phyloP scores from a whole-genome alignment of 768 basidiomycete species.

The Cystobasidium ongulense region DNA sequence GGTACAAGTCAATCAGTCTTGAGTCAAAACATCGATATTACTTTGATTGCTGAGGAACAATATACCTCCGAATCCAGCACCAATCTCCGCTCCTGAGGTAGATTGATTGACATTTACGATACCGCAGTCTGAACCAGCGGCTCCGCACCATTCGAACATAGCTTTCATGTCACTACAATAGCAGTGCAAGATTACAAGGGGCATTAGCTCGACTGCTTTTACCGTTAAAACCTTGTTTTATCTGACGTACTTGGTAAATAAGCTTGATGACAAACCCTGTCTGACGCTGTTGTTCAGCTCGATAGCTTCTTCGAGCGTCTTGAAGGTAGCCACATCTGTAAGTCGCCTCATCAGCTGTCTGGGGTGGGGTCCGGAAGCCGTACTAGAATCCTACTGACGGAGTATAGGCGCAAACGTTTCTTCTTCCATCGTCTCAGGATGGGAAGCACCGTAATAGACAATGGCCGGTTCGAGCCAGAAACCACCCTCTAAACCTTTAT shows the following conservation, averaged over 20 bases:
- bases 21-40: slow-evolving; percentile 28
- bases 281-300: slow-evolving; percentile 68
- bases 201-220: neutral
- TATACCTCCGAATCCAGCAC: slow-evolving; percentile 74
- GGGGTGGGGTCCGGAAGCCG: slow-evolving; percentile 51
- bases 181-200: neutral
- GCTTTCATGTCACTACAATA: slow-evolving; percentile 45
- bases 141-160: slow-evolving; percentile 85
- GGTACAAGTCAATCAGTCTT: neutral
- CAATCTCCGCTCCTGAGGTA: slow-evolving; percentile 64
- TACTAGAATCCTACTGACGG: slow-evolving; percentile 48
- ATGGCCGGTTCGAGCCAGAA: slow-evolving; percentile 87
- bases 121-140: slow-evolving; percentile 77
- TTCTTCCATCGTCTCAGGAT: slow-evolving; percentile 36
- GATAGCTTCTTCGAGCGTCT: slow-evolving; percentile 71
- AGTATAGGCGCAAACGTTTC: slow-evolving; percentile 41
- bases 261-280: slow-evolving; percentile 80
- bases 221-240: neutral
- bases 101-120: slow-evolving; percentile 60
- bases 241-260: slow-evolving; percentile 60
- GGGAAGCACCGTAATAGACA: slow-evolving; percentile 48
- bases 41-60: slow-evolving; percentile 16
- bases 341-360: slow-evolving; percentile 72
- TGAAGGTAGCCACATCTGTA: slow-evolving; percentile 74
- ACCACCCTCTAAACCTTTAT: slow-evolving; percentile 55